Conservation (phyloP, 495 filamentous ascomycete genomes). For the Cudoniella acicularis region DNA sequence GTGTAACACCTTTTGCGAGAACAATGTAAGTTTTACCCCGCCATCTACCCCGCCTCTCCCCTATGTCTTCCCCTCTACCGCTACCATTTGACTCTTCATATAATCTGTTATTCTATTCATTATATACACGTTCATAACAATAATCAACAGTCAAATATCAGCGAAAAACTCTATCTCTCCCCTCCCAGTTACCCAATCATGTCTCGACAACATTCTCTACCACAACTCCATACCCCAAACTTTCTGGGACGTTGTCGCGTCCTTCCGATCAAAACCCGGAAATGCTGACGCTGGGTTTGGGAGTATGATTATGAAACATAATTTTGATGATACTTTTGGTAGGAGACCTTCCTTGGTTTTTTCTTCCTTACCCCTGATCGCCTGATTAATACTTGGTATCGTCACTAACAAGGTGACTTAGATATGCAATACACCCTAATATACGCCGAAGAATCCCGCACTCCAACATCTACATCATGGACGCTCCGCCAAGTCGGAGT, state of each 20-base stretch:
- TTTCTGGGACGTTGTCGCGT: neutral
- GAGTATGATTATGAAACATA: neutral
- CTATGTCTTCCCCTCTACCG: too few species aligned
- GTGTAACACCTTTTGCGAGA: too few species aligned
- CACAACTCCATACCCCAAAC: neutral
- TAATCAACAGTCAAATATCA: too few species aligned
- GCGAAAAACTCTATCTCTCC: neutral
- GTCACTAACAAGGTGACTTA: neutral
- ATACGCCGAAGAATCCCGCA: neutral
- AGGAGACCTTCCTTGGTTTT: neutral
- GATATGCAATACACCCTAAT: neutral
- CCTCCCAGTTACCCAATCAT: neutral
- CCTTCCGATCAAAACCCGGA: neutral
- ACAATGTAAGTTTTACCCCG: too few species aligned
- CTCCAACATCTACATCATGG: slow-evolving; percentile 20
- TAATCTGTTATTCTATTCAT: too few species aligned
- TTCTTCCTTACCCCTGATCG: neutral
- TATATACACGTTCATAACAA: too few species aligned
- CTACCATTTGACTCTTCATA: too few species aligned
- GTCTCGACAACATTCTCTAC: neutral
- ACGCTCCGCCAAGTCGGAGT: slow-evolving; percentile 35
- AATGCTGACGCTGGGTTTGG: neutral
- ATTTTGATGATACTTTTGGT: neutral
- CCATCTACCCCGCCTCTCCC: too few species aligned
- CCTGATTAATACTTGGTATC: neutral